A percentile compares a stretch with the other conserved stretches of the same genome.
These are phyloP conservation scores for Dothideomycetes sp. DNA, from an alignment of 2,329 filamentous ascomycete species.

Conservation along the genomic window DNA sequence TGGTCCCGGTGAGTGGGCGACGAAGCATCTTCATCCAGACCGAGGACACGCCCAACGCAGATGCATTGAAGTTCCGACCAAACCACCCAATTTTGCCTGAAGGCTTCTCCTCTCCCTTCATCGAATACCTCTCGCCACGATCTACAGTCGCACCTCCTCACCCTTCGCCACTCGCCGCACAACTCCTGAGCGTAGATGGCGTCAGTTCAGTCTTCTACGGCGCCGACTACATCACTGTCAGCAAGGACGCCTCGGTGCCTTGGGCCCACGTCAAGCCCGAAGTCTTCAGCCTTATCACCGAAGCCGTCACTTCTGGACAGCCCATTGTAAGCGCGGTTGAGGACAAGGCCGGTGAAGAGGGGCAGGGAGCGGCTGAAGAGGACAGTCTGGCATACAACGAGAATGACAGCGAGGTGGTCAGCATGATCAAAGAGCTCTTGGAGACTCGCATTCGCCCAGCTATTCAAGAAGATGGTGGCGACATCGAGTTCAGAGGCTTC, in stretches of 20 bases:
- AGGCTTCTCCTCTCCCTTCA: slow-evolving; percentile 59
- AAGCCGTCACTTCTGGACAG: slow-evolving; percentile 76
- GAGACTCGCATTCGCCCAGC: slow-evolving; percentile 91
- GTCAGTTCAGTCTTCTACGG: slow-evolving; percentile 95
- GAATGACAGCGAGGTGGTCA: slow-evolving; percentile 84
- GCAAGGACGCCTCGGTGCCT: slow-evolving; percentile 74
- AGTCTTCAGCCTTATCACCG: slow-evolving; percentile 88
- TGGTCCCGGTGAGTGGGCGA: neutral
- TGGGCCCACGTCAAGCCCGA: slow-evolving; percentile 96
- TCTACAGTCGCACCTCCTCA: slow-evolving; percentile 80
- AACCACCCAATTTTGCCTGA: slow-evolving; percentile 78
- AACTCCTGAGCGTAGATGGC: slow-evolving; percentile 86
- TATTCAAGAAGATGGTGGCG: slow-evolving; percentile 94
- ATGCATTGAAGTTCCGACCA: slow-evolving; percentile 49
- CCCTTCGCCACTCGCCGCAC: slow-evolving; percentile 80
- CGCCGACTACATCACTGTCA: slow-evolving; percentile 91
- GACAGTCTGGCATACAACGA: slow-evolving; percentile 77
- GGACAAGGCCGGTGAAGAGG: slow-evolving; percentile 41
- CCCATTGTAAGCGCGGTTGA: slow-evolving; percentile 64
- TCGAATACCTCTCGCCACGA: slow-evolving; percentile 86
- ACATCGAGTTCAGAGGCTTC: slow-evolving; percentile 92
- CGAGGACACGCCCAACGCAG: slow-evolving; percentile 85
- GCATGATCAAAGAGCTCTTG: slow-evolving; percentile 96
- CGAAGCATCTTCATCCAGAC: slow-evolving; percentile 97
- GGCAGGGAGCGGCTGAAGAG: slow-evolving; percentile 35